These are phyloP conservation scores for Pseudevernia furfuracea DNA, from an alignment of 495 filamentous ascomycete species.

Conservation along the genomic window DNA sequence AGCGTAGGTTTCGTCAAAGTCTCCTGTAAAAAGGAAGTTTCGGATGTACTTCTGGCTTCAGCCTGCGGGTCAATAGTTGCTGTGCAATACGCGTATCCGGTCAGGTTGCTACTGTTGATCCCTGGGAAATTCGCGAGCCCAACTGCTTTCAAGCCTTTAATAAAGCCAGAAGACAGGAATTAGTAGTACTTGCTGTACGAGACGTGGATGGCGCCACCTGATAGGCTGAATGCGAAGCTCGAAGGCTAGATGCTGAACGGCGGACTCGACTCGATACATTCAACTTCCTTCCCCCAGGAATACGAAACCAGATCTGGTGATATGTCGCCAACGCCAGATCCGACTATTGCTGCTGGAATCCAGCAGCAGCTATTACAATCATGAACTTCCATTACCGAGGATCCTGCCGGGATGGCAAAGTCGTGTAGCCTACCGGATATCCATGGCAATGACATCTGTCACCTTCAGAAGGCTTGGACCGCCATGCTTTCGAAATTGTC, in stretches of 20 bases:
- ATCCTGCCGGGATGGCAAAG: not conserved
- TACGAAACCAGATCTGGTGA: too few relatives aligned
- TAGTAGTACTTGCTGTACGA: slow-evolving; percentile 36
- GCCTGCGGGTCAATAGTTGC: slow-evolving; percentile 25
- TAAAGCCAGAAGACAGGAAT: slow-evolving; percentile 36
- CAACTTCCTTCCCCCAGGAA: too few relatives aligned
- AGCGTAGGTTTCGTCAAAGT: slow-evolving; percentile 9
- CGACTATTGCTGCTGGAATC: too few relatives aligned
- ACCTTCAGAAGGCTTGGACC: not conserved
- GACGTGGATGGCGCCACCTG: slow-evolving; percentile 41
- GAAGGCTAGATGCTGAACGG: too few relatives aligned
- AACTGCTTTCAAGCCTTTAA: slow-evolving; percentile 28
- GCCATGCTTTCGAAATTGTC: too few relatives aligned
- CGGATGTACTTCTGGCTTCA: slow-evolving; percentile 19
- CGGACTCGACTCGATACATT: too few relatives aligned
- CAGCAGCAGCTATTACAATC: too few relatives aligned
- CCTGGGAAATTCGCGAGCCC: slow-evolving; percentile 29
- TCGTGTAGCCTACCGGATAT: not conserved
- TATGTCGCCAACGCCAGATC: not conserved
- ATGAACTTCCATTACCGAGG: not conserved
- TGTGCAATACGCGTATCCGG: slow-evolving; percentile 16
- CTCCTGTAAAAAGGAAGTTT: slow-evolving; percentile 26
- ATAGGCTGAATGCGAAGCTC: slow-evolving; percentile 28
- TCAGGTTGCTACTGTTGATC: slow-evolving; percentile 32
- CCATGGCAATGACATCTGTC: not conserved